phyloP scores from a whole-genome alignment of 805 yeast species.

The Wickerhamiella qilinensis region DNA sequence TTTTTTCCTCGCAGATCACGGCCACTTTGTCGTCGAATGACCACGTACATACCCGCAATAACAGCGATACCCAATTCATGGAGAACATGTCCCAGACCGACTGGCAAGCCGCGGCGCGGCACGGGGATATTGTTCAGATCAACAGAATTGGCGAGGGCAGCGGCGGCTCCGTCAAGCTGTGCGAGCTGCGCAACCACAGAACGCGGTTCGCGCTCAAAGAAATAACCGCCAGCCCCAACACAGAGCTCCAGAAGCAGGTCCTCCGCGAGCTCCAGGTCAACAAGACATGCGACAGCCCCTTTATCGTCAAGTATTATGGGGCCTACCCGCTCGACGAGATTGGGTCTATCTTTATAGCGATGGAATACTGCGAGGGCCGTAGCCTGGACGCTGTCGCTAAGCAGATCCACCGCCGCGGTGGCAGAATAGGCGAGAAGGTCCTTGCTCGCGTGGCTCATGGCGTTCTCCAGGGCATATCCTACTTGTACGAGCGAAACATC shows the following conservation, averaged over 20 bases:
- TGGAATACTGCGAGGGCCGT: constrained; percentile 94
- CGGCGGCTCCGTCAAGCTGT: constrained; percentile 79
- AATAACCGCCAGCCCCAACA: constrained; percentile 61
- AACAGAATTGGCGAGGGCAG: constrained; percentile 82
- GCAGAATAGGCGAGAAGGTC: constrained; percentile 83
- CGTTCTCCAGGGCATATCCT: constrained; percentile 69
- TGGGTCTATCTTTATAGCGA: constrained; percentile 78
- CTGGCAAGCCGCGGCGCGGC: constrained; percentile 50
- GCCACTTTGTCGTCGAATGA: background rate
- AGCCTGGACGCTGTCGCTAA: constrained; percentile 86
- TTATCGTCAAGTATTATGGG: constrained; percentile 84
- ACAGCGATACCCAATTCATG: background rate
- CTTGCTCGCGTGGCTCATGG: constrained; percentile 81
- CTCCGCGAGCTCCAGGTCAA: constrained; percentile 83
- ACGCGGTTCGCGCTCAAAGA: constrained; percentile 66
- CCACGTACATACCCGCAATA: too few species aligned
- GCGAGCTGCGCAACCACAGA: constrained; percentile 43
- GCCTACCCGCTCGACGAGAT: constrained; percentile 65
- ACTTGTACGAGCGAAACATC: constrained; percentile 71
- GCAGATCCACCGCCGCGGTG: constrained; percentile 53
- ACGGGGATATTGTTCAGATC: constrained; percentile 48
- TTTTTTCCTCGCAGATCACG: background rate
- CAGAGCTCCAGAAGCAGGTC: constrained; percentile 79
- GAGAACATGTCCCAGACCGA: constrained; percentile 21
- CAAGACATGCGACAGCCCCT: constrained; percentile 62